Conservation (phyloP, 257 asterid species). For the Eustoma russellianum region DNA sequence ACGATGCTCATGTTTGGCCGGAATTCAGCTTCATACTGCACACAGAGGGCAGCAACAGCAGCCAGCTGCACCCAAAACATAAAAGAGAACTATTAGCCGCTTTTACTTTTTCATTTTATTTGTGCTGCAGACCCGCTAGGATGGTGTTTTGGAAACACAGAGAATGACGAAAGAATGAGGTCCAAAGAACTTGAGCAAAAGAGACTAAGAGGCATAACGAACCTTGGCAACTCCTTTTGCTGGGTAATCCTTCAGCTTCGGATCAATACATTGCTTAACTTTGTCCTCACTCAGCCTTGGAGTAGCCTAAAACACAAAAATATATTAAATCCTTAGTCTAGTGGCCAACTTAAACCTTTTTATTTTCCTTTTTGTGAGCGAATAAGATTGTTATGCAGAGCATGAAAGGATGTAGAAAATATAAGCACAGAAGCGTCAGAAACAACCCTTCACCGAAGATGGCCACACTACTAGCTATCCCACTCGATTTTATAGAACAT, state of each 20-base stretch:
- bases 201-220: background rate
- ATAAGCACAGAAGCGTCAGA: too few species aligned
- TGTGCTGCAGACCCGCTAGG: too few species aligned
- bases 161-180: constrained; percentile 13
- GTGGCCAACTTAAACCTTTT: too few species aligned
- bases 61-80: constrained; percentile 49
- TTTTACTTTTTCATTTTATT: background rate
- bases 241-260: constrained; percentile 72
- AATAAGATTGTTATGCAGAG: too few species aligned
- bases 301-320: constrained; percentile 48
- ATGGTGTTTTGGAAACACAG: background rate
- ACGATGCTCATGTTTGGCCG: constrained; percentile 93
- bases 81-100: constrained; percentile 1
- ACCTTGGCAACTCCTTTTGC: constrained; percentile 94
- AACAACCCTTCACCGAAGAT: too few species aligned
- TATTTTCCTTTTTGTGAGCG: too few species aligned
- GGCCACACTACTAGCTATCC: too few species aligned
- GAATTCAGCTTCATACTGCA: constrained; percentile 87
- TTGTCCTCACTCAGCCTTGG: constrained; percentile 89
- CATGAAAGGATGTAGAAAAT: background rate
- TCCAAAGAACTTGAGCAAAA: background rate
- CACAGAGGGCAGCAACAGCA: constrained; percentile 88
- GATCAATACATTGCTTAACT: constrained; percentile 84
- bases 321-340: background rate
- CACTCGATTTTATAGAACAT: too few species aligned